phyloP scores from a whole-genome alignment of 2,329 filamentous ascomycete genomes.

The Colletotrichum limetticola region DNA sequence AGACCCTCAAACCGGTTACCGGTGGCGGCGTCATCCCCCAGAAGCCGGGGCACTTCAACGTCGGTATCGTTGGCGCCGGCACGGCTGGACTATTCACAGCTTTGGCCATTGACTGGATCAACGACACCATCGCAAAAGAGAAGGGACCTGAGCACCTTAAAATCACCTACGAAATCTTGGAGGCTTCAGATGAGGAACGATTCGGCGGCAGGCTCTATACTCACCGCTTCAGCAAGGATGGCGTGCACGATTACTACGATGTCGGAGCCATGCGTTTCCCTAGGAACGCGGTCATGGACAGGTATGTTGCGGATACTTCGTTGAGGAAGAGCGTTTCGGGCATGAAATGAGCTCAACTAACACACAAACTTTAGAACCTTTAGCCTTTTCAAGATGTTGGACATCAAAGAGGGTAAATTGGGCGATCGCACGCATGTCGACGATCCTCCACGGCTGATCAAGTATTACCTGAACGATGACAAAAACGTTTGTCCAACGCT shows the following conservation, averaged over 20 bases:
- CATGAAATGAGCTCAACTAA: background rate
- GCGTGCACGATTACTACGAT: constrained; percentile 51
- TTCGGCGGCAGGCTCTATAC: constrained; percentile 49
- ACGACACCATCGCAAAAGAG: constrained; percentile 12
- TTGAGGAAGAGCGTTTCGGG: background rate
- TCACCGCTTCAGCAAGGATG: constrained; percentile 42
- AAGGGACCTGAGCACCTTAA: constrained; percentile 47
- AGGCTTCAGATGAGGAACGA: constrained; percentile 40
- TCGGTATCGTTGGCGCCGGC: constrained; percentile 50
- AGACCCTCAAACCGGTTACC: background rate
- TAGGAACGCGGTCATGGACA: constrained; percentile 43
- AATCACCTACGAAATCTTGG: constrained; percentile 45
- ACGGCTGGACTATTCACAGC: constrained; percentile 48
- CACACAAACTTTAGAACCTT: background rate
- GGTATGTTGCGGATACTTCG: background rate
- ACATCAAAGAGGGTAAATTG: background rate
- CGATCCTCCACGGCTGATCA: background rate
- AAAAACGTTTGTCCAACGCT: background rate
- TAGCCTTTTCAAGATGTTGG: background rate
- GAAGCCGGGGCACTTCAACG: background rate
- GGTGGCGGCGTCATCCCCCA: background rate
- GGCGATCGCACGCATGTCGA: background rate
- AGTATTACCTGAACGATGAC: background rate
- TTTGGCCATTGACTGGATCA: constrained; percentile 44
- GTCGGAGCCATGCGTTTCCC: constrained; percentile 54